Percentiles rank a stretch among this genome's conserved stretches.
phyloP scores from a whole-genome alignment of 2,329 filamentous ascomycete species.

The Neofusicoccum cordaticola region DNA sequence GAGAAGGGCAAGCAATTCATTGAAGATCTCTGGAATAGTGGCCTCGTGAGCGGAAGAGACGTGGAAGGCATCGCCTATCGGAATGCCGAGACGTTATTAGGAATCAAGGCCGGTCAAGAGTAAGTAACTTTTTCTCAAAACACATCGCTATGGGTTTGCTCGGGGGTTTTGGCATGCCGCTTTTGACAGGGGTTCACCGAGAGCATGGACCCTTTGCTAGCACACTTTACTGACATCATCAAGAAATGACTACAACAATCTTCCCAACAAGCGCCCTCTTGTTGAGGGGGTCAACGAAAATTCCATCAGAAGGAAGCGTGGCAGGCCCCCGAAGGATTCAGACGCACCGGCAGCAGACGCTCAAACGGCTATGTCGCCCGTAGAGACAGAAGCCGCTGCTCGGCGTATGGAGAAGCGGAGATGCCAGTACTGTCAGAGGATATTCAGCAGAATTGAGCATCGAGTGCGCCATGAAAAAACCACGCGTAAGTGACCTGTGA shows the following conservation, averaged over 20 bases:
- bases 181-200: not conserved
- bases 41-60: constrained; percentile 49
- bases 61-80: constrained; percentile 49
- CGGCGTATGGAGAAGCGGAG: constrained; percentile 8
- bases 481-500: not conserved
- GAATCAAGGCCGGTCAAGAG: constrained; percentile 6
- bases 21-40: constrained; percentile 48
- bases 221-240: not conserved
- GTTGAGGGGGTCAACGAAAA: constrained; percentile 5
- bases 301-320: not conserved
- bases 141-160: too few species aligned
- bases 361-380: not conserved
- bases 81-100: constrained; percentile 46
- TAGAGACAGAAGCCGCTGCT: not conserved
- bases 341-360: not conserved
- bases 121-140: not conserved
- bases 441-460: constrained; percentile 15
- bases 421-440: constrained; percentile 9
- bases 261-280: not conserved
- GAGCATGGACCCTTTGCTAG: not conserved
- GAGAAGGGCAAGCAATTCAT: constrained; percentile 49
- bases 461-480: constrained; percentile 13
- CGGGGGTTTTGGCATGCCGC: too few species aligned
- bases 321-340: not conserved
- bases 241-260: not conserved